Base-by-base conservation (phyloP, 768 basidiomycete genomes). In the Dacryopinax spathularia region DNA sequence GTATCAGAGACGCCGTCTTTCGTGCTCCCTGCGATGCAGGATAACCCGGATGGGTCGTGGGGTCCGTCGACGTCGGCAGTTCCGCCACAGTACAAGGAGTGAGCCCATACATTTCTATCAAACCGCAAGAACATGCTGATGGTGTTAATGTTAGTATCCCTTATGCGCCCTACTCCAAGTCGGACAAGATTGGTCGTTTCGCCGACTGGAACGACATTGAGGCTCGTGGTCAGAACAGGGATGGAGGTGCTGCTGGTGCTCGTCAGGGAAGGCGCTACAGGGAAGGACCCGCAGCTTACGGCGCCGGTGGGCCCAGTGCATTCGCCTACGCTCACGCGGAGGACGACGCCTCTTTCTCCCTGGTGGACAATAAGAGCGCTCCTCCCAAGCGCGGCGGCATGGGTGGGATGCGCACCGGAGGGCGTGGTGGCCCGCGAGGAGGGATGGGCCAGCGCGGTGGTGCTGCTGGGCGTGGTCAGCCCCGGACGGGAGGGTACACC, bases 321-420 rank as follows among this genome's bases (percentile, higher is more conserved):
- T 97, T 97, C 72, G 90, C 91, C 6, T 96, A 95, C 75, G 93
- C 93, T 79, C 94, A 97, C 75, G 94, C 89, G 64, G 96, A 98
- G 75, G 96, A 99, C 71, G 96, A 99, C 76, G 88, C 91, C 5
- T 88, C 86, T 60, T 99, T 99, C 81, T 94, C 91, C 22, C 80
- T 99, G 60, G 96, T 99, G 59, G 94, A 97, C 71, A 91, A 86
- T 73, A 94, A 91, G 76, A 71, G 84, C 44, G 78, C 83, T 37
- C 77, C 84, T 44, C 80, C 84, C 34, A 84, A 89, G 68, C 81
- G 88, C 44, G 88, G 89, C n/a, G 80, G 81, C 34, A 75, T 76
- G 6, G 86, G 60, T 18, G 67, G 70, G 41, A 68, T 87, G 67
- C 74, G 73, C 36, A 80, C 85, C 62, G 85, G 77, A 62, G 56